phyloP scores from a whole-genome alignment of 768 basidiomycete genomes.

The Boletus pseudopeckii region DNA sequence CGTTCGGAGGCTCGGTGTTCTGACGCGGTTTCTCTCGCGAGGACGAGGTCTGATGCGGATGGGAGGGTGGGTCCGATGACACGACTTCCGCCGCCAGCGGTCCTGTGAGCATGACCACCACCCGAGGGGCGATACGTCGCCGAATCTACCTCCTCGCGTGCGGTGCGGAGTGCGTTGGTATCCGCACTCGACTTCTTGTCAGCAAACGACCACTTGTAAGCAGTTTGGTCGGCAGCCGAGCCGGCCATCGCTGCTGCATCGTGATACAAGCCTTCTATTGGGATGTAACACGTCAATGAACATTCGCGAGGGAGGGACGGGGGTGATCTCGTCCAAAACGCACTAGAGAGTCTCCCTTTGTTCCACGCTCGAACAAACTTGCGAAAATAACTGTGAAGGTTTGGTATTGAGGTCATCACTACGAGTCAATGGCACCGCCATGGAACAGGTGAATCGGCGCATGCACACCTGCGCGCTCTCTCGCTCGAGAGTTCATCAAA shows the following conservation, averaged over 20 bases:
- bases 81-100: slow-evolving; percentile 24
- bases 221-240: slow-evolving; percentile 66
- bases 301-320: no score
- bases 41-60: background rate
- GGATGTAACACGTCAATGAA: background rate
- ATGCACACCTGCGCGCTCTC: background rate
- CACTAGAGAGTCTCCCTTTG: slow-evolving; percentile 67
- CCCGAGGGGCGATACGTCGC: slow-evolving; percentile 35
- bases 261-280: slow-evolving; percentile 52
- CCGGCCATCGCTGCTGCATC: slow-evolving; percentile 55
- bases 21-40: background rate
- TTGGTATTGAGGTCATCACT: slow-evolving; percentile 10
- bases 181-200: slow-evolving; percentile 62
- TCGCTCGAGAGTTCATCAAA: slow-evolving; percentile 58
- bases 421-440: slow-evolving; percentile 31
- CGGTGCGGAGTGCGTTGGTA: slow-evolving; percentile 51
- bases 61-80: slow-evolving; percentile 69
- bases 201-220: slow-evolving; percentile 87
- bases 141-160: slow-evolving; percentile 55
- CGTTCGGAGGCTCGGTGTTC: slow-evolving; percentile 34
- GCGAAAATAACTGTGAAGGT: slow-evolving; percentile 68
- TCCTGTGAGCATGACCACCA: background rate
- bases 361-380: slow-evolving; percentile 95
- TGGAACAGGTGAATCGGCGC: background rate
- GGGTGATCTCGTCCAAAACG: background rate